Percentiles rank a stretch among this genome's conserved stretches.
These are phyloP conservation scores for Cicer pinnatifidum DNA, from an alignment of 306 rosid species.

Conservation along the genomic window DNA sequence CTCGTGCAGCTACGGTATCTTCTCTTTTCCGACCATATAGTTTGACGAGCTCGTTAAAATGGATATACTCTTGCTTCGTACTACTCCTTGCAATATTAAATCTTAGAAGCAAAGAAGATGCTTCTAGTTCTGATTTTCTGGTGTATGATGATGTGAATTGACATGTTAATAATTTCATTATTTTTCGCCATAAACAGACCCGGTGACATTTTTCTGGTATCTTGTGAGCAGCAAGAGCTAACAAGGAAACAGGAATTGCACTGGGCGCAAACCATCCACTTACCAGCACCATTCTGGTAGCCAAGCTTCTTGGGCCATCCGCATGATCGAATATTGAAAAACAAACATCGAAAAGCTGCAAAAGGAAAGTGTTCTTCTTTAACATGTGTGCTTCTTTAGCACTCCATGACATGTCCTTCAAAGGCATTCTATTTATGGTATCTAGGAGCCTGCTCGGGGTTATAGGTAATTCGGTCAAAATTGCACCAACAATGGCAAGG, in stretches of 20 bases:
- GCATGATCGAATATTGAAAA: slow-evolving; percentile 92
- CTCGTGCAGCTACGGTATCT: slow-evolving; percentile 61
- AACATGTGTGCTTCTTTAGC: slow-evolving; percentile 64
- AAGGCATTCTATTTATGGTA: slow-evolving; percentile 82
- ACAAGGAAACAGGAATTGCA: slow-evolving; percentile 67
- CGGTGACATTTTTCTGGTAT: slow-evolving; percentile 60
- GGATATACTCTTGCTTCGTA: slow-evolving; percentile 64
- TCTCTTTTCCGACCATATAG: slow-evolving; percentile 72
- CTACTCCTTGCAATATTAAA: slow-evolving; percentile 75
- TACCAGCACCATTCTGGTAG: slow-evolving; percentile 83
- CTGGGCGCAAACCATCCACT: slow-evolving; percentile 91
- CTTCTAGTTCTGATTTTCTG: slow-evolving; percentile 79
- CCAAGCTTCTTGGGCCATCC: slow-evolving; percentile 82
- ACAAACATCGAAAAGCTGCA: slow-evolving; percentile 86
- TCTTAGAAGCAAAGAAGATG: slow-evolving; percentile 79
- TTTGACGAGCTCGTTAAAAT: slow-evolving; percentile 67
- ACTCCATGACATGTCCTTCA: slow-evolving; percentile 74
- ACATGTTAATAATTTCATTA: slow-evolving; percentile 62
- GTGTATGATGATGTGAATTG: slow-evolving; percentile 64
- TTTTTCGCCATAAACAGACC: slow-evolving; percentile 58
- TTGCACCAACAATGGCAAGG: slow-evolving; percentile 75
- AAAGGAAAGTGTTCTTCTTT: slow-evolving; percentile 68
- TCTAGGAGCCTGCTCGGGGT: slow-evolving; percentile 86
- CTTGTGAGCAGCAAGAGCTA: slow-evolving; percentile 75
- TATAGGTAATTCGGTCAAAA: slow-evolving; percentile 83